Base-by-base conservation (phyloP, 1,284 basidiomycete genomes). In the Pseudozyma sp. region DNA sequence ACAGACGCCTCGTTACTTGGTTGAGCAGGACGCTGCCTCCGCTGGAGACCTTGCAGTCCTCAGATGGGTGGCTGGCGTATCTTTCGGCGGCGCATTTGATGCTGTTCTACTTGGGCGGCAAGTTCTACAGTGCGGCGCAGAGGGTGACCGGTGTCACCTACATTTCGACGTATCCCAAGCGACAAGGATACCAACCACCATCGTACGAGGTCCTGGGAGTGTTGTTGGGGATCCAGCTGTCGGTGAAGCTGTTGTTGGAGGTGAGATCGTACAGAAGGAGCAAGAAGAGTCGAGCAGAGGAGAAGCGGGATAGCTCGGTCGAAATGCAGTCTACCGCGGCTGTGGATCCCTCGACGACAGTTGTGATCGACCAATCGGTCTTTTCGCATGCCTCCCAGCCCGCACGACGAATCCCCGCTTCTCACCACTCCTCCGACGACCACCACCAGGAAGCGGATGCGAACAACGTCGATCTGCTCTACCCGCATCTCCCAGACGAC, bases 71-170 rank as follows among this genome's bases (percentile, higher is more conserved):
- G 74, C 24, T 81, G 46, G 72, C 78, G 17, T 84, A 85, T 54
- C 51, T 84, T 4, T 70, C 79, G 11, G 78, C 83, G 7, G 77
- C 85, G 0, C 85, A 86, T 59, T 72, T 86, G 30, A 83, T 85
- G 53, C 51, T 86, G 29, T 86, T 86, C 60, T 86, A 86, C 71
- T 64, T 86, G 19, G 82, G 81, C 13, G 85, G 85, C 1, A 70
- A 68, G 17, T 86, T 86, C 70, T 85, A 86, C 55, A 68, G 66
- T 43, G 52, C 84, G 9, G 81, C 84, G 34, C 85, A 86, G 55
- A 77, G 85, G 9, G 30, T 82, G 30, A 61, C 76, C 7, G 77
- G 84, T 0, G 80, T 85, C 11, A 64, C 64, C 16, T 86, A 85
- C 46, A 82, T 85, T 29, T 57, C 49, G 47, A 73, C 65, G 11